Conservation (phyloP, 2,329 filamentous ascomycete genomes). For the Penicillium sp. region DNA sequence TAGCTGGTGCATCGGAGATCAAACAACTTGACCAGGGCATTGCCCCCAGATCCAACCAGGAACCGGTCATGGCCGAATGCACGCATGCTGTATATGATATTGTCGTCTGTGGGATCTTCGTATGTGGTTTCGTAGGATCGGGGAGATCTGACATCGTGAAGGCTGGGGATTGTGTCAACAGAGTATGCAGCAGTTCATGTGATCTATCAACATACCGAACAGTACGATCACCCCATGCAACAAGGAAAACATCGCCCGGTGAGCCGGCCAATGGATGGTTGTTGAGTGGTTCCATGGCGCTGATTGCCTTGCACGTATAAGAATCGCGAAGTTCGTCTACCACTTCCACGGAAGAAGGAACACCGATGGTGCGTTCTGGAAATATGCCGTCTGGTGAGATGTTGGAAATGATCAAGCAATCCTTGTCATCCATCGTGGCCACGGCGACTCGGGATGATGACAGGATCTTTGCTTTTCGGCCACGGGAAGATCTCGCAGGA, state of each 20-base stretch:
- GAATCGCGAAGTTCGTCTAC: conserved; percentile 24
- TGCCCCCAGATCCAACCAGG: conserved; percentile 58
- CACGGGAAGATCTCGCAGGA: conserved; percentile 29
- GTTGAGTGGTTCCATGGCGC: conserved; percentile 42
- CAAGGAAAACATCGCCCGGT: conserved; percentile 57
- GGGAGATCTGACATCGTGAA: conserved; percentile 63
- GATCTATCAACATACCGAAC: conserved; percentile 36
- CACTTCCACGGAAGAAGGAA: conserved; percentile 39
- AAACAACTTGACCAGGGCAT: conserved; percentile 64
- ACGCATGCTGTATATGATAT: conserved; percentile 61
- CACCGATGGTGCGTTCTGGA: conserved; percentile 39
- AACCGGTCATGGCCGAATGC: conserved; percentile 59
- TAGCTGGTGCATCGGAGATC: conserved; percentile 56
- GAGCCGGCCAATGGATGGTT: conserved; percentile 24
- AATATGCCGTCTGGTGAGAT: conserved; percentile 51
- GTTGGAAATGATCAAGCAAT: conserved; percentile 54
- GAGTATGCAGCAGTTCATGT: not conserved
- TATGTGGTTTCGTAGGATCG: conserved; percentile 52
- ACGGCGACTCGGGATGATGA: conserved; percentile 54
- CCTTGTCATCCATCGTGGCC: conserved; percentile 47
- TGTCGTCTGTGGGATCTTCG: conserved; percentile 59
- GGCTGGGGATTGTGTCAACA: conserved; percentile 34
- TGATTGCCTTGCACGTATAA: conserved; percentile 30
- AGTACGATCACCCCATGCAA: conserved; percentile 61
- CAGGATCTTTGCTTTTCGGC: conserved; percentile 58